Percentiles rank a stretch among this genome's conserved stretches.
These are phyloP conservation scores for Ogataea trehaloabstinens DNA, from an alignment of 805 yeast genomes.

Conservation along the genomic window DNA sequence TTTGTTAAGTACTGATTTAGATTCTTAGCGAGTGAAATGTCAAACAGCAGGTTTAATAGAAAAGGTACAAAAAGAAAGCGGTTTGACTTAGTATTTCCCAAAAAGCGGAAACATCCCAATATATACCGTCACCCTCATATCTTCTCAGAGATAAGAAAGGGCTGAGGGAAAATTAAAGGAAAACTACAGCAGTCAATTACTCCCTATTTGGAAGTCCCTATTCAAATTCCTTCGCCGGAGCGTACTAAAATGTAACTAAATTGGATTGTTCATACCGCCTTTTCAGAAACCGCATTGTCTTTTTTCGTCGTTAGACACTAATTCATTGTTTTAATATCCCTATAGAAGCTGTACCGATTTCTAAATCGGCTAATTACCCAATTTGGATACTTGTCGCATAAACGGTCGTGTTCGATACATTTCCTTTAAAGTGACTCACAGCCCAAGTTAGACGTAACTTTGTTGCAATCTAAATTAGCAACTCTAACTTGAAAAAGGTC, in stretches of 20 bases:
- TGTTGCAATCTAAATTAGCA: no score
- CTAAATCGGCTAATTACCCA: background rate
- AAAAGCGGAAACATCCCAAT: background rate
- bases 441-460: no score
- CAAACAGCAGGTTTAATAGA: background rate
- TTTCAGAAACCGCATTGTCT: background rate
- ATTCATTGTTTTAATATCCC: no score
- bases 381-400: background rate
- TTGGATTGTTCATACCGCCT: background rate
- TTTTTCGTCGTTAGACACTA: no score
- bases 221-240: background rate
- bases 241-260: background rate
- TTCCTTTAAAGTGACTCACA: no score
- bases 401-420: background rate
- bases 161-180: background rate
- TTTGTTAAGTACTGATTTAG: background rate
- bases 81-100: background rate
- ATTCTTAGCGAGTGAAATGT: conserved; percentile 3
- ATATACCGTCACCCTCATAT: background rate
- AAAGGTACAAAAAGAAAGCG: background rate
- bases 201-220: background rate
- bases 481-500: no score
- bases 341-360: background rate
- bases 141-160: background rate
- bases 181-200: background rate